These are phyloP conservation scores for Chrysoporthe cubensis DNA, from an alignment of 2,329 filamentous ascomycete species.

Conservation along the genomic window DNA sequence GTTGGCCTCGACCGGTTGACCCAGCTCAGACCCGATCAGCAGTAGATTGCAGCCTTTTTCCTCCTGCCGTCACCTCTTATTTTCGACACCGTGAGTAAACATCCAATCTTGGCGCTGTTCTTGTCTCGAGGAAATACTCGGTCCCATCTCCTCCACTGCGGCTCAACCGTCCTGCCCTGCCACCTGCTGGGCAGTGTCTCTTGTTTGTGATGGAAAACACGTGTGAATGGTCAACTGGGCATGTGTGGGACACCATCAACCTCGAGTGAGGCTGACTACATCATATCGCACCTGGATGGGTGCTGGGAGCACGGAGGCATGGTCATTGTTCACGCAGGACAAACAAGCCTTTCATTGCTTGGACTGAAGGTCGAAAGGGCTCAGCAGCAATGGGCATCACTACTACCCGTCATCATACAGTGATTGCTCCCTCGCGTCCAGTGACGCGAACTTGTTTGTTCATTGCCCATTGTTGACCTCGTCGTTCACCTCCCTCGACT, in stretches of 20 bases:
- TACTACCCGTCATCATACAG: not conserved
- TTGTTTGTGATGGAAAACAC: too few relatives aligned
- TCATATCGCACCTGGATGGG: not conserved
- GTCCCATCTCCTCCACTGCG: too few relatives aligned
- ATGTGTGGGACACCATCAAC: too few relatives aligned
- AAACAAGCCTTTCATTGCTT: too few relatives aligned
- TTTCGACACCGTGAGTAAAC: conserved; percentile 8
- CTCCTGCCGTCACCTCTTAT: not conserved
- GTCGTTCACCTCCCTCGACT: not conserved
- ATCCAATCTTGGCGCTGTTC: too few relatives aligned
- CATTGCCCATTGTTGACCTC: not conserved
- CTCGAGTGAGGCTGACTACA: not conserved
- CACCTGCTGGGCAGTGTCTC: too few relatives aligned
- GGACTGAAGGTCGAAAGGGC: too few relatives aligned
- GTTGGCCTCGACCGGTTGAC: conserved; percentile 12
- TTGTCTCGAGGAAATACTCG: too few relatives aligned
- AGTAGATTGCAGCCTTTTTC: not conserved
- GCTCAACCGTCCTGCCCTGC: too few relatives aligned
- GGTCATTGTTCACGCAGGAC: too few relatives aligned
- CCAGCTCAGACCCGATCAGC: not conserved
- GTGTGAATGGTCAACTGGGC: not conserved
- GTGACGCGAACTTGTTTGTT: not conserved
- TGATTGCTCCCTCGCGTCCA: not conserved
- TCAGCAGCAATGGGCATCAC: not conserved
- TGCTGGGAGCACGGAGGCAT: not conserved